Conservation (phyloP, 176 grass and related monocot species). For the Puya raimondii region DNA sequence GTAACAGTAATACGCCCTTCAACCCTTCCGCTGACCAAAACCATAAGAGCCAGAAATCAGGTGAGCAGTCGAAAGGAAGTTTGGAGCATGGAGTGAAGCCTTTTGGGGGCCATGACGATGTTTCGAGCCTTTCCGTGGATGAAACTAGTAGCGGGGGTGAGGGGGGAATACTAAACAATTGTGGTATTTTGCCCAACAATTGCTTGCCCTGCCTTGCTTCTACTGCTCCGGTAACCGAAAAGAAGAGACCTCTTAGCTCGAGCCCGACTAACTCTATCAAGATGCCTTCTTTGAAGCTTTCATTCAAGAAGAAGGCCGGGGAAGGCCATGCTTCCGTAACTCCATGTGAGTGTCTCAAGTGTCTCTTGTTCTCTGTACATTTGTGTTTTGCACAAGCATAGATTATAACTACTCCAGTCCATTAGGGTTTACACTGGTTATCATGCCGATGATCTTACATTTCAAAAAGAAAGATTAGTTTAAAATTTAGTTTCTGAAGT, state of each 20-base stretch:
- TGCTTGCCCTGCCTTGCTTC: slow-evolving; percentile 79
- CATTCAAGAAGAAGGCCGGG: slow-evolving; percentile 78
- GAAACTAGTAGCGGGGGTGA: slow-evolving; percentile 24
- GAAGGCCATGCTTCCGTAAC: slow-evolving; percentile 58
- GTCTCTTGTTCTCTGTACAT: not conserved
- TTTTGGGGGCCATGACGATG: slow-evolving; percentile 46
- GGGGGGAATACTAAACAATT: slow-evolving; percentile 61
- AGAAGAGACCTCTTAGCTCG: slow-evolving; percentile 54
- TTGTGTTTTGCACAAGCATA: not conserved
- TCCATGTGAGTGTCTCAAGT: slow-evolving; percentile 39
- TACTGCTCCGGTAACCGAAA: slow-evolving; percentile 46
- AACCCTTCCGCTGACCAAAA: slow-evolving; percentile 20
- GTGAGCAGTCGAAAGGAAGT: slow-evolving; percentile 37
- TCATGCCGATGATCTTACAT: not conserved
- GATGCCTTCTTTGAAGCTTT: slow-evolving; percentile 77
- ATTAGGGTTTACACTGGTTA: not conserved
- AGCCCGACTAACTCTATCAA: slow-evolving; percentile 73
- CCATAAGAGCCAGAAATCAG: slow-evolving; percentile 44
- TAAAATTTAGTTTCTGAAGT: no score
- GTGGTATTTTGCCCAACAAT: slow-evolving; percentile 70
- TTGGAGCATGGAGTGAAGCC: slow-evolving; percentile 35
- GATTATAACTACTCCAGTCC: not conserved
- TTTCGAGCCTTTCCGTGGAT: slow-evolving; percentile 22
- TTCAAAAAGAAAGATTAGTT: no score
- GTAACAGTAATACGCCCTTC: slow-evolving; percentile 15